Conservation (phyloP, 1,139 yeast genomes). For the Diutina pseudorugosa region DNA sequence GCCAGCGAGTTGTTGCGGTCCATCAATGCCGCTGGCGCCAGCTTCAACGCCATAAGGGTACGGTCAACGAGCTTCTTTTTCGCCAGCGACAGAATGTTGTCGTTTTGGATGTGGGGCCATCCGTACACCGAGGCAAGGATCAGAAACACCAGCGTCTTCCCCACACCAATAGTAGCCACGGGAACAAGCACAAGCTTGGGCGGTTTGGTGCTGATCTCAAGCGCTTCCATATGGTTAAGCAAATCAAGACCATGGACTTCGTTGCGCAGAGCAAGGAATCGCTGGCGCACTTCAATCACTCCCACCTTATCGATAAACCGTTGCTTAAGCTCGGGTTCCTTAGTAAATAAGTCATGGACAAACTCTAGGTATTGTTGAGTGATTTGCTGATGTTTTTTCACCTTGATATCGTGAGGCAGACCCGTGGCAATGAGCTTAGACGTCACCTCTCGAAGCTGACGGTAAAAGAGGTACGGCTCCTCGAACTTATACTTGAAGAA, state of each 20-base stretch:
- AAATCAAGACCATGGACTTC: background rate
- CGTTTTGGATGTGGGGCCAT: constrained; percentile 82
- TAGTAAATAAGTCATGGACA: constrained; percentile 40
- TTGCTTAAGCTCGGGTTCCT: constrained; percentile 30
- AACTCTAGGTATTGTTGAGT: constrained; percentile 61
- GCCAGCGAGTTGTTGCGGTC: constrained; percentile 77
- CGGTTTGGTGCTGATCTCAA: constrained; percentile 11
- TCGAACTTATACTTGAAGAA: constrained; percentile 93
- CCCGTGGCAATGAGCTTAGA: constrained; percentile 32
- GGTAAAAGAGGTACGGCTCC: constrained; percentile 84
- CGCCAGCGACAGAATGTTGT: constrained; percentile 35
- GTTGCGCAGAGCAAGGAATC: constrained; percentile 27
- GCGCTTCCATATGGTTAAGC: constrained; percentile 18
- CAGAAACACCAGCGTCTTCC: constrained; percentile 75
- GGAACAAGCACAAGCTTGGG: constrained; percentile 53
- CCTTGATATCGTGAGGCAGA: background rate
- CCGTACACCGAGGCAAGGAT: constrained; percentile 43
- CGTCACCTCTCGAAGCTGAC: constrained; percentile 86
- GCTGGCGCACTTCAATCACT: constrained; percentile 57
- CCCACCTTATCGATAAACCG: constrained; percentile 51
- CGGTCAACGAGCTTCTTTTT: constrained; percentile 21
- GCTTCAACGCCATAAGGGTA: constrained; percentile 4
- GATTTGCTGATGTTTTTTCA: constrained; percentile 37
- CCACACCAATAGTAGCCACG: constrained; percentile 88
- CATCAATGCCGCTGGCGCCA: constrained; percentile 42